Percentiles rank a stretch among this genome's conserved stretches.
Evolutionary conservation across 352 stramenopile genomes (phyloP).

Genomic region (Pythium chondricola): DNA sequence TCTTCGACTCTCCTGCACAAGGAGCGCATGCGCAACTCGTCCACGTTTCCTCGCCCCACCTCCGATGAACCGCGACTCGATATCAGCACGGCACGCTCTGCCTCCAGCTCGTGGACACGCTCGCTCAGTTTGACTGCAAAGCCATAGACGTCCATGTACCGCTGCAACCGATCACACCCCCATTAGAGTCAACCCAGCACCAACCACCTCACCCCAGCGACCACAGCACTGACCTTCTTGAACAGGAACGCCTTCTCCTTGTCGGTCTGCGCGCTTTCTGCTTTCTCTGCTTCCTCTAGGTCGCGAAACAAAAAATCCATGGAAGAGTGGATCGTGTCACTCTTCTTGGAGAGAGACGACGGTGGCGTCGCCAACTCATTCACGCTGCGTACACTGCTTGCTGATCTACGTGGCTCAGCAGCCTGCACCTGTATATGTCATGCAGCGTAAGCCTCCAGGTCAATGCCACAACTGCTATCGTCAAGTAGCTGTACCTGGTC

Average conservation of each 20-base stretch:
- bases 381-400: no score
- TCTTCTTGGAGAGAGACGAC: conserved; percentile 22
- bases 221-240: conserved; percentile 69
- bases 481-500: no score
- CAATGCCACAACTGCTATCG: no score
- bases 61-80: conserved; percentile 17
- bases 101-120: conserved; percentile 41
- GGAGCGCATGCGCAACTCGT: conserved; percentile 43
- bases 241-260: conserved; percentile 57
- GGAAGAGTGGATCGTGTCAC: conserved; percentile 27
- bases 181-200: not conserved
- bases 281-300: conserved; percentile 50
- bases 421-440: no score
- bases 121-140: conserved; percentile 41
- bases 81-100: no score
- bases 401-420: no score
- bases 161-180: conserved; percentile 24
- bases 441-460: no score
- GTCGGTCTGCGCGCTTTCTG: conserved; percentile 50
- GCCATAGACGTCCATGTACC: conserved; percentile 67
- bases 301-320: conserved; percentile 59
- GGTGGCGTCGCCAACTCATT: no score
- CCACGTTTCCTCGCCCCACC: conserved; percentile 22
- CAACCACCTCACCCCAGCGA: no score
- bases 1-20: conserved; percentile 51